A percentile compares a stretch with the other conserved stretches of the same genome.
These are phyloP conservation scores for Xanthoconium separans DNA, from an alignment of 1,284 basidiomycete genomes.

Conservation along the genomic window DNA sequence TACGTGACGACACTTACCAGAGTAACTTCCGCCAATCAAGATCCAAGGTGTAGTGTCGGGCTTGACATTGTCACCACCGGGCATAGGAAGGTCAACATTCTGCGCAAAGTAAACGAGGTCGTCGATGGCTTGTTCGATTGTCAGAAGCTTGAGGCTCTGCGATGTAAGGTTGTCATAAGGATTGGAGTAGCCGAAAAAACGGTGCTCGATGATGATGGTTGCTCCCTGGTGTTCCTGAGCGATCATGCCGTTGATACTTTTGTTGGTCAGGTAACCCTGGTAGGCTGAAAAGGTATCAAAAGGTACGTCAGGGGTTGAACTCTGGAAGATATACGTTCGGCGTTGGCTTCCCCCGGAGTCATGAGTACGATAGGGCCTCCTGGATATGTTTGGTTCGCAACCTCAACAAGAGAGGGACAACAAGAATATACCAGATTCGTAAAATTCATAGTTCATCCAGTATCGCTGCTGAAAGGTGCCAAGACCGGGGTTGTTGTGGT, in stretches of 20 bases:
- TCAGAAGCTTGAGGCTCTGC: slow-evolving; percentile 56
- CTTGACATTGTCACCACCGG: slow-evolving; percentile 55
- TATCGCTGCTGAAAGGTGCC: slow-evolving; percentile 78
- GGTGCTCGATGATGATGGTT: slow-evolving; percentile 59
- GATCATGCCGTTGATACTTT: slow-evolving; percentile 62
- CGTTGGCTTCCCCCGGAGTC: slow-evolving; percentile 48
- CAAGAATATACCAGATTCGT: slow-evolving; percentile 45
- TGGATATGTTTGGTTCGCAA: slow-evolving; percentile 21
- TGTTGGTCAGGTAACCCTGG: slow-evolving; percentile 59
- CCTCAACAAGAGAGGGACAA: neutral
- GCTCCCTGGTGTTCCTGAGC: slow-evolving; percentile 66
- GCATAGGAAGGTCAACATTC: slow-evolving; percentile 65
- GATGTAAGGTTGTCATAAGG: slow-evolving; percentile 63
- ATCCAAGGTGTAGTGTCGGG: slow-evolving; percentile 67
- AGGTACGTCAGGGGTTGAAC: slow-evolving; percentile 33
- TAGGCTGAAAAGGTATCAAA: slow-evolving; percentile 45
- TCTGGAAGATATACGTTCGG: slow-evolving; percentile 36
- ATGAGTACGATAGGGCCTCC: slow-evolving; percentile 68
- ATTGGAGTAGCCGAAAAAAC: slow-evolving; percentile 53
- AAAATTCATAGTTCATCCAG: slow-evolving; percentile 66
- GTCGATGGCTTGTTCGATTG: slow-evolving; percentile 70
- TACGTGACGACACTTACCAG: slow-evolving; percentile 37
- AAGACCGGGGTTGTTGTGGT: slow-evolving; percentile 65
- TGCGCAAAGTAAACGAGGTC: slow-evolving; percentile 70
- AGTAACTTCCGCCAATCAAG: slow-evolving; percentile 69